A percentile compares a stretch with the other conserved stretches of the same genome.
These are phyloP conservation scores for Coemansia furcata DNA, from an alignment of 192 early-diverging fungal species.

Conservation along the genomic window DNA sequence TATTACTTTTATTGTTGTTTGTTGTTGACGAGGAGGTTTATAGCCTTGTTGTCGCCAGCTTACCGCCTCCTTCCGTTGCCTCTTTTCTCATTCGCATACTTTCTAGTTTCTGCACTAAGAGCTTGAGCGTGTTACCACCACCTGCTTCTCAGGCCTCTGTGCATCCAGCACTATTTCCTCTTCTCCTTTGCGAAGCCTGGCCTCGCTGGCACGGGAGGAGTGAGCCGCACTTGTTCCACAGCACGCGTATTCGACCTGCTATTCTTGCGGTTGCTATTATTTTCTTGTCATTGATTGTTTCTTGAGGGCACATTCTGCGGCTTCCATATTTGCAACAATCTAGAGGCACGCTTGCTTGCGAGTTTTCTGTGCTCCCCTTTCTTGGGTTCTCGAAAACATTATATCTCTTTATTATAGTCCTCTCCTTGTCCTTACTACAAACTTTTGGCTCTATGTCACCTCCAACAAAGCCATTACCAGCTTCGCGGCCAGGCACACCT, in stretches of 20 bases:
- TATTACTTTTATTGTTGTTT: background rate
- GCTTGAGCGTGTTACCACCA: background rate
- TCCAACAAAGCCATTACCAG: constrained; percentile 9
- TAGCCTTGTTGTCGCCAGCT: background rate
- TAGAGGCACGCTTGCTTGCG: background rate
- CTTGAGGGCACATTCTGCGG: background rate
- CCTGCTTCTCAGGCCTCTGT: background rate
- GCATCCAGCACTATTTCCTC: background rate
- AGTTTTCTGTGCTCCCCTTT: background rate
- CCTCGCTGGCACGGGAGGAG: background rate
- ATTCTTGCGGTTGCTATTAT: constrained; percentile 1
- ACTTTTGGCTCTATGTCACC: constrained; percentile 20
- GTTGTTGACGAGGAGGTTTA: background rate
- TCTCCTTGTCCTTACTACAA: background rate
- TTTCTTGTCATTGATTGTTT: background rate
- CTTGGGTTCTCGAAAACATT: background rate
- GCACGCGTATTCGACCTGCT: background rate
- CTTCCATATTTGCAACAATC: background rate
- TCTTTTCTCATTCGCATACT: background rate
- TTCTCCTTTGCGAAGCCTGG: background rate
- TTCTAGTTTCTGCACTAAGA: background rate
- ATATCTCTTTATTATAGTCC: constrained; percentile 3
- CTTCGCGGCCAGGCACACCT: constrained; percentile 26
- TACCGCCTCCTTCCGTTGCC: background rate
- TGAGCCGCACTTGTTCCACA: background rate